Base-by-base conservation (phyloP, 2,329 filamentous ascomycete species). In the Colletotrichum sp. region DNA sequence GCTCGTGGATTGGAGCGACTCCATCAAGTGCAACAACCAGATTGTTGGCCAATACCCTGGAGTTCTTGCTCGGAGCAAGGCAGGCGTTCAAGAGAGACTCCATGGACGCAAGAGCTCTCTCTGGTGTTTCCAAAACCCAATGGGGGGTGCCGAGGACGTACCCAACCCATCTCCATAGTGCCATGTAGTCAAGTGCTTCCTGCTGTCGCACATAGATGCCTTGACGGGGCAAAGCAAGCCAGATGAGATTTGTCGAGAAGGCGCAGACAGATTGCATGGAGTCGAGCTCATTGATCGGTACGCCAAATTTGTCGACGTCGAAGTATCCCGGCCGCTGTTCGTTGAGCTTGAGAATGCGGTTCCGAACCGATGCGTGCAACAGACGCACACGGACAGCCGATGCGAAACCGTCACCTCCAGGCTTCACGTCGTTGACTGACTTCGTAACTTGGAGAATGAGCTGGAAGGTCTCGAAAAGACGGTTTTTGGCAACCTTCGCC, bases 351-450 rank as follows among this genome's bases (percentile, higher is more conserved):
- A 93, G 85, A 71, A 94, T 93, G 13, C 91, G 89, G 71, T 90
- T 86, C 7, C 93, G 89, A 10, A 94, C 93, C 1, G 90, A 89
- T 1, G 92, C 90, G 79, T 94, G 93, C 4, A 94, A 86, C 2
- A 94, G 85, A 13, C 93, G 88, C 8, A 94, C 93, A 6, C 92
- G 89, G 13, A 94, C 87, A 3, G 91, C 91, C 4, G 92, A 92
- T 6, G 88, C 86, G 75, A 90, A 90, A 1, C 92, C 93, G 12
- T 89, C 89, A 5, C 92, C 92, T 2, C 90, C 91, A 4, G 91
- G 91, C 77, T 91, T 85, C 72, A 93, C 90, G 2, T 87, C 88
- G n/a, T 90, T 86, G 2, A 92, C 77, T 1, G 88, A 90, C 52
- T 86, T 85, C 4, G 91, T 93, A 75, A 91, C 92, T 79, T 93